These are phyloP conservation scores for Pleurotus pulmonarius DNA, from an alignment of 768 basidiomycete genomes.

Conservation along the genomic window DNA sequence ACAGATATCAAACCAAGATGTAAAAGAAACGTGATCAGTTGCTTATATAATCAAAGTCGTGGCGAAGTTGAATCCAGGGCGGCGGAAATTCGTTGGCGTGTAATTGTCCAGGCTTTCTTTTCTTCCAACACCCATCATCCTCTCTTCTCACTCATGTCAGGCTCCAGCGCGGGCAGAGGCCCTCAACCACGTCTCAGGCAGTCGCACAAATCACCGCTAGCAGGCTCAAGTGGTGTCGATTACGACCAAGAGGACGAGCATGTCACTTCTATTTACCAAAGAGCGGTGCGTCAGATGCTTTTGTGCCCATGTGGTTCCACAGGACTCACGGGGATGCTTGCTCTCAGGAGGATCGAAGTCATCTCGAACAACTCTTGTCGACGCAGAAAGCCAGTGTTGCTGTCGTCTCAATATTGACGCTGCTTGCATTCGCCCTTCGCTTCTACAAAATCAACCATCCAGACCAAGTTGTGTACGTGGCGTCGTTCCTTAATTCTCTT, in stretches of 20 bases:
- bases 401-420: conserved; percentile 63
- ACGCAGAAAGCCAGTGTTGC: conserved; percentile 57
- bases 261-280: conserved; percentile 7
- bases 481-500: neutral
- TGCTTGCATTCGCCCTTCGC: conserved; percentile 75
- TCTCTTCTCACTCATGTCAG: conserved; percentile 3
- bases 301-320: no score
- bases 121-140: neutral
- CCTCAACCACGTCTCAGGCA: neutral
- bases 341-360: conserved; percentile 50
- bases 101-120: conserved; percentile 1
- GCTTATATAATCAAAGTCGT: conserved; percentile 1
- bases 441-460: conserved; percentile 96
- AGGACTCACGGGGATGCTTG: neutral
- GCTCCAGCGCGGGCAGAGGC: neutral
- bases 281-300: neutral
- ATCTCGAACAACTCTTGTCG: conserved; percentile 60
- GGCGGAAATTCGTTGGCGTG: neutral
- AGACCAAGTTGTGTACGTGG: conserved; percentile 87
- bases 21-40: conserved; percentile 4
- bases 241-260: conserved; percentile 9
- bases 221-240: conserved; percentile 2
- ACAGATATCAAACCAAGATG: neutral
- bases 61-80: neutral
- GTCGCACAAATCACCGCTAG: conserved; percentile 1